Evolutionary conservation across 1,139 yeast genomes (phyloP), one percentile per base, ranked within the genome.

Genomic region (Taphrina flavorubra): DNA sequence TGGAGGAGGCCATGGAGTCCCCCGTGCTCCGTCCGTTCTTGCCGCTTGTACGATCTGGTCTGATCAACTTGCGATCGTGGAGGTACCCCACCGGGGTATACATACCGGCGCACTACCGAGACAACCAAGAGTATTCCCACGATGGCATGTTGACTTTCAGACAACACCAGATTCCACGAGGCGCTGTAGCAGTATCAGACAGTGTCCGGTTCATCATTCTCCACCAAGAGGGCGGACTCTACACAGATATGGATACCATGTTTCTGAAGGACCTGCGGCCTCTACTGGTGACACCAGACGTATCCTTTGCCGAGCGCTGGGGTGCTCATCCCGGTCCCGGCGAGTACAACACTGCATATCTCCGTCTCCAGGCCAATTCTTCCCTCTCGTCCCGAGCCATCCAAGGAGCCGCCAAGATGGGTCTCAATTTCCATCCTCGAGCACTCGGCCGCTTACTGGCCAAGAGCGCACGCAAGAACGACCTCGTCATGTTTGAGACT

Each of bases 331-430:
- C 51, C n/a, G 67, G 59, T 2, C 49, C 31, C 10, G 51, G 61
- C 51, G 67, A 63, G 46, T 63, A 63, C 67, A 63, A 63, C 61
- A 63, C 67, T 5, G 67, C 67, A n/a, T 63, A 63, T 34, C 67
- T 63, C 46, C 60, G 67, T 6, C 61, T 63, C 4, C 61, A 55
- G 36, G 58, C 67, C 6, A 47, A 63, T 14, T 63, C 67, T 11
- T 51, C 61, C 47, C 61, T 63, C n/a, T 63, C 67, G n/a, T 56
- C 67, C 25, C 53, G 42, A 25, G 47, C 56, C 61, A 42, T 63
- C 1, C 67, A 63, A 36, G 61, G 67, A 7, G 67, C 67, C 18
- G 67, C 51, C 46, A 53, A 37, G 46, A 53, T 63, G 61, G 67
- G 67, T 34, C 49, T 63, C 55, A 63, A 63, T 47, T 63, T 63